Evolutionary conservation across 2,329 filamentous ascomycete genomes (phyloP).

Genomic region (Dactylella cylindrospora): DNA sequence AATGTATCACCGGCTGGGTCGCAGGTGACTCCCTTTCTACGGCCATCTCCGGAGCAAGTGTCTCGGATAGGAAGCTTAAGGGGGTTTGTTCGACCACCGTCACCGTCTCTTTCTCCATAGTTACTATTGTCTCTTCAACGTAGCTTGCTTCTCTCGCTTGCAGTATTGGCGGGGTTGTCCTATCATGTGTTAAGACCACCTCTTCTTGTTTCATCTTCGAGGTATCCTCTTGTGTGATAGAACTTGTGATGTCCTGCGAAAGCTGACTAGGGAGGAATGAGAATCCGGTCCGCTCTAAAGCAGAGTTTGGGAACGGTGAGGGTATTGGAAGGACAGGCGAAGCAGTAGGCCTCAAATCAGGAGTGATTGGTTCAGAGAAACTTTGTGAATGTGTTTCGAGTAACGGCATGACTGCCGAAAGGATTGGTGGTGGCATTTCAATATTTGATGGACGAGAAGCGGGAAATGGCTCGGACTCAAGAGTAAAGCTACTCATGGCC

Average conservation of each 20-base stretch:
- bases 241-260: conserved; percentile 14
- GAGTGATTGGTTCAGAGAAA: conserved; percentile 17
- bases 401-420: conserved; percentile 14
- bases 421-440: conserved; percentile 17
- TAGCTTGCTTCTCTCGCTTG: too few species aligned
- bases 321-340: conserved; percentile 28
- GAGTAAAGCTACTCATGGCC: conserved; percentile 34
- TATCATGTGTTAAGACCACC: conserved; percentile 8
- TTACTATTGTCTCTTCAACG: conserved; percentile 1
- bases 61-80: too few species aligned
- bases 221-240: neutral
- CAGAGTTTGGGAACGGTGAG: conserved; percentile 32
- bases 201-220: neutral
- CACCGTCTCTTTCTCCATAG: conserved; percentile 12
- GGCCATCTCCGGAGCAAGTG: too few species aligned
- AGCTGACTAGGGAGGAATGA: conserved; percentile 36
- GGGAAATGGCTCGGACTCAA: conserved; percentile 5
- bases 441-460: conserved; percentile 1
- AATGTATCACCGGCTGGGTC: neutral
- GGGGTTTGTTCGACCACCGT: conserved; percentile 24
- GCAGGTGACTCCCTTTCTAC: too few species aligned
- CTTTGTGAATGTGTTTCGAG: conserved; percentile 17
- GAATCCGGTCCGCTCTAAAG: conserved; percentile 6
- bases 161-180: too few species aligned
- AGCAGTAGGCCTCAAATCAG: conserved; percentile 17